Evolutionary conservation across 306 rosid genomes (phyloP).

Genomic region (Elaeagnus macrophylla): DNA sequence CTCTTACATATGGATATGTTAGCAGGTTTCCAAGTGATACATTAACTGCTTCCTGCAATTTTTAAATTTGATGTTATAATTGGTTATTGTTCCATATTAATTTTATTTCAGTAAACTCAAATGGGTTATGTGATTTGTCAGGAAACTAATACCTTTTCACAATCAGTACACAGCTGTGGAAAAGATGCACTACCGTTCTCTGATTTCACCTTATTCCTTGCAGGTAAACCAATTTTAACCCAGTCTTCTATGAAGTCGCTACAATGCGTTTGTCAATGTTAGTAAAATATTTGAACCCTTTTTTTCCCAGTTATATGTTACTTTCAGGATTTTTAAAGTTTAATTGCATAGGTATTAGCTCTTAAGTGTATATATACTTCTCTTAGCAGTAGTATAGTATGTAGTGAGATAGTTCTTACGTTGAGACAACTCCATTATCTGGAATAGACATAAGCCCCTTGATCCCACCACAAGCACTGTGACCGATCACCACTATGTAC

Average conservation of each 20-base stretch:
- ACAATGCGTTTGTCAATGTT: conserved; percentile 1
- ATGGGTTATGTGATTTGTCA: too few species aligned
- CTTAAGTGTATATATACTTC: neutral
- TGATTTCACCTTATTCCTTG: conserved; percentile 29
- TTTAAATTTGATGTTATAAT: neutral
- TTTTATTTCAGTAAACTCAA: too few species aligned
- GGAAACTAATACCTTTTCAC: conserved; percentile 33
- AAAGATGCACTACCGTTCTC: neutral
- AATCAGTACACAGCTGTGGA: conserved; percentile 19
- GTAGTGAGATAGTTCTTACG: conserved; percentile 19
- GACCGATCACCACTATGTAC: conserved; percentile 56
- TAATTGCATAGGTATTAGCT: neutral
- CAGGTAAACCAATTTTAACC: conserved; percentile 51
- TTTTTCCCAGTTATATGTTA: neutral
- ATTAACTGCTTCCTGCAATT: conserved; percentile 55
- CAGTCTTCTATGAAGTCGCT: conserved; percentile 72
- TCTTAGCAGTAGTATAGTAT: neutral
- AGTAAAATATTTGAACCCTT: neutral
- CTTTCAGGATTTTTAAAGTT: neutral
- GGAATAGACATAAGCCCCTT: conserved; percentile 55
- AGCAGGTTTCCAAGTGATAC: conserved; percentile 39
- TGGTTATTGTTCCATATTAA: too few species aligned
- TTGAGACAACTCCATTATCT: conserved; percentile 33
- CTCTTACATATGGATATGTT: conserved; percentile 45
- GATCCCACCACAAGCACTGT: conserved; percentile 61